Conservation (phyloP, 2,329 filamentous ascomycete genomes). For the Rhinocladiella mackenziei region DNA sequence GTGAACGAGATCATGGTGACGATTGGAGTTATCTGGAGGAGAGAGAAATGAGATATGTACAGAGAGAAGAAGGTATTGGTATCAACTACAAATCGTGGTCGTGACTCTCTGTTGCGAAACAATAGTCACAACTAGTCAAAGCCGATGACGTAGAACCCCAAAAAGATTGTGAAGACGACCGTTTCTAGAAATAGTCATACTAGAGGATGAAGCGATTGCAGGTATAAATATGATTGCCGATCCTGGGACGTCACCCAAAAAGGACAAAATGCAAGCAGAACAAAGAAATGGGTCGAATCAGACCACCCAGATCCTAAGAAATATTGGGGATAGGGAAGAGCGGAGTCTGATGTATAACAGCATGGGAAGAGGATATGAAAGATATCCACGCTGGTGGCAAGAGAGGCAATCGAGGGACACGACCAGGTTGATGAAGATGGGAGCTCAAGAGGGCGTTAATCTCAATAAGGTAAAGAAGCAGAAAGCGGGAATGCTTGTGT, state of each 20-base stretch:
- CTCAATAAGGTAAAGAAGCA: neutral
- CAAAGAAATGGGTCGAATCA: constrained; percentile 13
- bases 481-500: neutral
- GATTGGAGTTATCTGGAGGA: too few species aligned
- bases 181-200: neutral
- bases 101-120: too few species aligned
- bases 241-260: constrained; percentile 13
- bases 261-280: constrained; percentile 13
- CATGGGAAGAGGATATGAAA: neutral
- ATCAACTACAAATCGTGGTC: too few species aligned
- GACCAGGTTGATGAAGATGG: constrained; percentile 11
- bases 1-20: constrained; percentile 8
- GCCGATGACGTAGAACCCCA: neutral
- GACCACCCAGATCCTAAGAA: constrained; percentile 6
- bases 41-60: too few species aligned
- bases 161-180: constrained; percentile 4
- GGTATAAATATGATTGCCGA: constrained; percentile 15
- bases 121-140: too few species aligned
- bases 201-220: neutral
- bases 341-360: neutral
- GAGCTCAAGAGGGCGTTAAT: constrained; percentile 20
- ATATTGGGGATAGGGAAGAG: neutral
- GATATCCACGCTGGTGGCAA: constrained; percentile 5
- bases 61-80: too few species aligned
- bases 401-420: constrained; percentile 4